Conservation (phyloP, 768 basidiomycete species). For the Lentinula edodes region DNA sequence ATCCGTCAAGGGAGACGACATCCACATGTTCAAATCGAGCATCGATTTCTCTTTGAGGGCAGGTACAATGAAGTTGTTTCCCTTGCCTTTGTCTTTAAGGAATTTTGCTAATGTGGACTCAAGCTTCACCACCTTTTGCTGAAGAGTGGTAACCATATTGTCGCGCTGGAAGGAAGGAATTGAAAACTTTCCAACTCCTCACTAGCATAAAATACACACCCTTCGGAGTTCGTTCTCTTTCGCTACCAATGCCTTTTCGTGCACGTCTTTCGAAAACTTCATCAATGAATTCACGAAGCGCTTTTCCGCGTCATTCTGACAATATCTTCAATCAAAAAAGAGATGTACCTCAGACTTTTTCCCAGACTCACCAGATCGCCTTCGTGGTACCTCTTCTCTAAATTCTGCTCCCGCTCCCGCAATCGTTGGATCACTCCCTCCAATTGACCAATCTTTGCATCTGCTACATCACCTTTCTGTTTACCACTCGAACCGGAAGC, state of each 20-base stretch:
- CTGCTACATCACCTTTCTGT: neutral
- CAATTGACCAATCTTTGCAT: neutral
- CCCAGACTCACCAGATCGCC: conserved; percentile 38
- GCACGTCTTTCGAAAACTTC: conserved; percentile 35
- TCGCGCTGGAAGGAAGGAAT: neutral
- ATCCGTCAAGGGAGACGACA: neutral
- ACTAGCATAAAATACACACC: neutral
- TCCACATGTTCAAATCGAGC: conserved; percentile 5
- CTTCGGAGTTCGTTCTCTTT: conserved; percentile 49
- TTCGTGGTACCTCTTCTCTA: conserved; percentile 36
- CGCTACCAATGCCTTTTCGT: conserved; percentile 47
- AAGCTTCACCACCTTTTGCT: conserved; percentile 1
- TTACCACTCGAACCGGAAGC: neutral
- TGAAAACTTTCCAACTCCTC: neutral
- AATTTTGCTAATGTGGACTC: conserved; percentile 2
- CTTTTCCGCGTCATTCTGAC: conserved; percentile 30
- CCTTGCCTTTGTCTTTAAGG: conserved; percentile 1
- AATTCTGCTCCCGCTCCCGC: conserved; percentile 17
- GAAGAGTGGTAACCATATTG: neutral
- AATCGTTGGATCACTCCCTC: conserved; percentile 3
- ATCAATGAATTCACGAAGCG: conserved; percentile 41
- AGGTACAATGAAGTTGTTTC: neutral
- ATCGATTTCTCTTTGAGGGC: neutral
- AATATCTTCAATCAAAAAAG: neutral
- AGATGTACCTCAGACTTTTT: neutral